Evolutionary conservation across 345 rosid genomes (phyloP), one percentile per base, ranked within the genome.

Genomic region (Eucalyptus lansdowneana): DNA sequence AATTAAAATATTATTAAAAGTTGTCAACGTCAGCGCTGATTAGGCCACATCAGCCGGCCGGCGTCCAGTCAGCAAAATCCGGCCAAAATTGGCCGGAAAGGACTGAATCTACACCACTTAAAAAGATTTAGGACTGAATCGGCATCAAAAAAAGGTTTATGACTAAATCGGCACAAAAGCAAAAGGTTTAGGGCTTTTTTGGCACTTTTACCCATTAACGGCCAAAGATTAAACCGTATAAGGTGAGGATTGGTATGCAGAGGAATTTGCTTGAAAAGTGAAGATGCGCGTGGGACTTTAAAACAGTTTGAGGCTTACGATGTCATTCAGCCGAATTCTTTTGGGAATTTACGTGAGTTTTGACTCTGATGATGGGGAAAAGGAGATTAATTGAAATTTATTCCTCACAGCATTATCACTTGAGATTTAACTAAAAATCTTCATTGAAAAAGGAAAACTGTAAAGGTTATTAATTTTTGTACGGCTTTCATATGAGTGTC

Each of bases 371-470:
- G n/a, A n/a, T n/a, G n/a, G n/a, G 67, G 11, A 25, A 27, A 60
- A 60, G 1, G 31, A 60, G 4, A 60, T 27, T 22, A 27, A 13
- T 60, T 27, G 34, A 60, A 27, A 27, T 60, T 60, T 5, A 60
- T 6, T 13, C 1, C 16, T 60, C 31, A 6, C 15, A 0, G 8
- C 69, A 60, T 60, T 6, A 27, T 27, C 16, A 60, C 69, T 60
- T 60, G 69, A 60, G 69, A 60, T 60, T 60, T 27, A 13, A 27
- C 8, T 27, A n/a, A 65, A 65, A n/a, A 65, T 65, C 14, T 65
- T 65, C 21, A n/a, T 14, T 0, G 1, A 4, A 14, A 65, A 7
- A n/a, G 5, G 21, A 65, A 7, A 0, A 14, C 2, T n/a, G 0
- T 2, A 14, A 65, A 5, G 2, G 9, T 65, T 1, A 62, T 62